Evolutionary conservation across 2,329 filamentous ascomycete species (phyloP), one percentile per base, ranked within the genome.

Genomic region (Tolypocladium endophyticum): DNA sequence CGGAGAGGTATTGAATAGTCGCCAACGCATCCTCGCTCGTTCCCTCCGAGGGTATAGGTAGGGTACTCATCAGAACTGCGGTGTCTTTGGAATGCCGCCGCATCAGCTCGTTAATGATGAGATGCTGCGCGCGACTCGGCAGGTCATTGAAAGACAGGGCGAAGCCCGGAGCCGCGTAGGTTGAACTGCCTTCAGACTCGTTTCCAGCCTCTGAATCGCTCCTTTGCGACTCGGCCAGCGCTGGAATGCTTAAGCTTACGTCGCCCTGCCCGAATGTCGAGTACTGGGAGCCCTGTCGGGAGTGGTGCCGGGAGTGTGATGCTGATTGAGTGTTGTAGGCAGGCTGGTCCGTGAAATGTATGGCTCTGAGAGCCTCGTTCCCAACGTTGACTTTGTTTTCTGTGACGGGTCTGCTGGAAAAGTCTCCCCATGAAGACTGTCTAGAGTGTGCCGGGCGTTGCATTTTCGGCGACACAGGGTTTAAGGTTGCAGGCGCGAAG

Each of bases 51-150:
- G 91, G 91, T 58, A 90, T 90, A 1, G 91, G 92, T 45, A 96
- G 75, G 30, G 92, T 96, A 1, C 88, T 95, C 65, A 96, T 87
- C 20, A 94, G 74, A 0, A 95, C 90, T 0, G 89, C 89, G 1
- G 91, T 90, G 25, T 89, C 80, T 45, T 72, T 71, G 64, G 87
- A 90, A 62, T 90, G 77, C 61, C 81, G 79, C 3, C 81, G 79
- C 76, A 96, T 92, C 64, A 95, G 76, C 71, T 96, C 90, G 70
- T 96, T 96, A 20, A 96, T 74, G 35, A 96, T 92, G 41, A 95
- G 75, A 71, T 96, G 90, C 70, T 95, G 91, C 2, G 90, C 90
- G 20, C 90, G 85, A 66, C 88, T 90, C 0, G 91, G 90, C 4
- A 96, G 77, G 68, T 95, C 90, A 66, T 96, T 95, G 77, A 96